Conservation (phyloP, 345 rosid species). For the Eucalyptus globulus region DNA sequence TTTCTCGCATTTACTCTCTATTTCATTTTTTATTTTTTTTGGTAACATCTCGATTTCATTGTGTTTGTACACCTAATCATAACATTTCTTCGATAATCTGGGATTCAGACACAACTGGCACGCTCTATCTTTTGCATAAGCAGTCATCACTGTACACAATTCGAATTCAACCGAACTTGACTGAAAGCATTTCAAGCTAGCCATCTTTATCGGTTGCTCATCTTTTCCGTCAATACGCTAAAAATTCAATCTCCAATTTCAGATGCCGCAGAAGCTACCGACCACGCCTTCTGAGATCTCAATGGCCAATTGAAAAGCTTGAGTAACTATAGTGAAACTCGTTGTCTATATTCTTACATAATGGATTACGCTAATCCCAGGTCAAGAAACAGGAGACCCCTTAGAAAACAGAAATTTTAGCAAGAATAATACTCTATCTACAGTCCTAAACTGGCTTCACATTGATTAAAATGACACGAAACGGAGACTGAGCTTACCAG, state of each 20-base stretch:
- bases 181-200: background rate
- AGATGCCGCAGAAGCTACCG: background rate
- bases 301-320: background rate
- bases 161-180: background rate
- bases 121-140: too few species aligned
- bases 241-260: background rate
- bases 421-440: background rate
- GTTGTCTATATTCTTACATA: background rate
- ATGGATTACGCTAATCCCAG: background rate
- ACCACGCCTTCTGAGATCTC: background rate
- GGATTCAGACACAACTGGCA: too few species aligned
- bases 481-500: conserved; percentile 1
- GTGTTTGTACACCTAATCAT: too few species aligned
- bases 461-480: background rate
- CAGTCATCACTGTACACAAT: background rate
- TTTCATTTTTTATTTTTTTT: too few species aligned
- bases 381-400: background rate
- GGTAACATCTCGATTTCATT: too few species aligned
- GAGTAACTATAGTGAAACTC: background rate
- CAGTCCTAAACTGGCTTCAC: background rate
- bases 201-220: background rate
- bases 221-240: background rate
- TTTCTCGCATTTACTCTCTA: too few species aligned
- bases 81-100: too few species aligned
- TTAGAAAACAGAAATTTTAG: background rate